These are phyloP conservation scores for Boletus rubropictus DNA, from an alignment of 768 basidiomycete species.

Conservation along the genomic window DNA sequence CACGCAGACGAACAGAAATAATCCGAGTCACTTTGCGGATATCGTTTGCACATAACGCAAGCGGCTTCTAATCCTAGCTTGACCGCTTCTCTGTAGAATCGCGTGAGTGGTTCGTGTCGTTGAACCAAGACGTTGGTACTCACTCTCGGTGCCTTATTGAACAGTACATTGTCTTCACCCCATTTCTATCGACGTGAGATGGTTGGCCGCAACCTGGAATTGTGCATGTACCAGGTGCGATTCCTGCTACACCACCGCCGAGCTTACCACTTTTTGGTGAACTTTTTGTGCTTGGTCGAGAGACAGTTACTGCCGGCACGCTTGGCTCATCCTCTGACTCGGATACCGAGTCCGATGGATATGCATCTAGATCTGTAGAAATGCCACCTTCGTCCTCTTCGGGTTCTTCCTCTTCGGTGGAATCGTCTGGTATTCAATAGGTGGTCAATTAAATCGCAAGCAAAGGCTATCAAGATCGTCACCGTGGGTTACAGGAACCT, in stretches of 20 bases:
- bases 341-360: slow-evolving; percentile 27
- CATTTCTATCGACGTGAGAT: slow-evolving; percentile 50
- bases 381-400: slow-evolving; percentile 14
- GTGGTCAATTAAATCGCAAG: slow-evolving; percentile 9
- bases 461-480: slow-evolving; percentile 8
- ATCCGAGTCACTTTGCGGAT: slow-evolving; percentile 54
- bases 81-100: slow-evolving; percentile 49
- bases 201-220: slow-evolving; percentile 54
- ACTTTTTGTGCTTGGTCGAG: slow-evolving; percentile 7
- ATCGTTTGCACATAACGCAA: slow-evolving; percentile 60
- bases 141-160: slow-evolving; percentile 60
- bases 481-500: slow-evolving; percentile 17
- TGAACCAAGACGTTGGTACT: slow-evolving; percentile 24
- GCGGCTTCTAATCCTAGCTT: slow-evolving; percentile 43
- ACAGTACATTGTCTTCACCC: slow-evolving; percentile 49
- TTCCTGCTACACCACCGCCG: slow-evolving; percentile 1
- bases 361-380: slow-evolving; percentile 29
- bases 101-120: slow-evolving; percentile 7
- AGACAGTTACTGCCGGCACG: slow-evolving; percentile 5
- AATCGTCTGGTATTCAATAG: slow-evolving; percentile 16
- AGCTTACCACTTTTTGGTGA: slow-evolving; percentile 11
- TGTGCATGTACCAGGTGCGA: slow-evolving; percentile 39
- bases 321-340: slow-evolving; percentile 22
- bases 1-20: slow-evolving; percentile 60
- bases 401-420: slow-evolving; percentile 21